A percentile compares a stretch with the other conserved stretches of the same genome.
phyloP scores from a whole-genome alignment of 495 filamentous ascomycete species.

The Neurospora terricola region DNA sequence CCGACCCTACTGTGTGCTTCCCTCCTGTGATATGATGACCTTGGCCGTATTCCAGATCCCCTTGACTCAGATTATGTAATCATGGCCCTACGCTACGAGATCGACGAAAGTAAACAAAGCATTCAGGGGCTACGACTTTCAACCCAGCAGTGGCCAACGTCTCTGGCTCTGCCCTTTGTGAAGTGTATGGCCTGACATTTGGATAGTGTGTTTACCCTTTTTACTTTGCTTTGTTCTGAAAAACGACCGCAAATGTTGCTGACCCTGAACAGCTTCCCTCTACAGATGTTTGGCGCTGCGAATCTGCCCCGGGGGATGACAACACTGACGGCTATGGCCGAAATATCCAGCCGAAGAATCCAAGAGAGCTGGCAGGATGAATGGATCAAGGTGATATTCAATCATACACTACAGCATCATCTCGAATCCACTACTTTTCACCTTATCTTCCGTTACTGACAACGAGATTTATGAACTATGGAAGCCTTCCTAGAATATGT shows the following conservation, averaged over 20 bases:
- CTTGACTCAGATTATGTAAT: background rate
- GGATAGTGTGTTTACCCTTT: background rate
- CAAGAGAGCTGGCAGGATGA: background rate
- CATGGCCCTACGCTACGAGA: background rate
- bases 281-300: background rate
- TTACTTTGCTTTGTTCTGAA: background rate
- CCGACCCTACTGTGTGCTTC: background rate
- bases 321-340: background rate
- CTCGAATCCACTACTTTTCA: too few species aligned
- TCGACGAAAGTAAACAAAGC: background rate
- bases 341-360: background rate
- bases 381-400: too few species aligned
- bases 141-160: background rate
- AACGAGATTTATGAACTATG: too few species aligned
- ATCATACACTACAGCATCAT: too few species aligned
- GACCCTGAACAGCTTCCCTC: background rate
- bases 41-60: background rate
- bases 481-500: too few species aligned
- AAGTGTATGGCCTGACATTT: background rate
- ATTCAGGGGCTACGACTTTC: background rate
- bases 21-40: background rate
- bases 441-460: too few species aligned
- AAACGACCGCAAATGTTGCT: too few species aligned
- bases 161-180: background rate
- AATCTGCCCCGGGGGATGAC: background rate